Evolutionary conservation across 176 grass and related monocot species (phyloP), one percentile per base, ranked within the genome.

Genomic region (Lolium perenne): DNA sequence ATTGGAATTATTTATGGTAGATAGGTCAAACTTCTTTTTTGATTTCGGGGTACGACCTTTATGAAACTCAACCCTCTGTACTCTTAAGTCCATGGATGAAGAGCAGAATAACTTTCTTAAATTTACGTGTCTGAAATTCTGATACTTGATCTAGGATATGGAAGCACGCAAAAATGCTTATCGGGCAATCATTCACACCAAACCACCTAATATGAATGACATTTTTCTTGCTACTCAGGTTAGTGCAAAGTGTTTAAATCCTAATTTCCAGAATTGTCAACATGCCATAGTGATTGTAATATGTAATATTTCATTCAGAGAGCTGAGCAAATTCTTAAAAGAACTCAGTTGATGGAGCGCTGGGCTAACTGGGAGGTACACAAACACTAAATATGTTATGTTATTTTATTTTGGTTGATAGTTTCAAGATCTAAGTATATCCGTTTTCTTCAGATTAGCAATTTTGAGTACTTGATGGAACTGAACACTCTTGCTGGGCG

Each of bases 401-500:
- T 5, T 69, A 14, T n/a, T 70, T 55, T 70, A 81, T 71, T 80
- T 88, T 78, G 59, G 43, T 84, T 88, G 22, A 41, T 86, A 45
- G 45, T 53, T 71, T 86, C 81, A 21, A 61, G 61, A 61, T 89
- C 57, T 79, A 75, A 92, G 5, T 32, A 61, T 61, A 45, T 79
- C 66, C 22, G 10, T 9, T 81, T 82, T 72, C 18, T 95, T 77
- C 91, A 98, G 97, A 95, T 98, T 82, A 96, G 88, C 86, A 98
- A 96, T 89, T 98, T 98, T 94, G 94, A 98, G 59, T 98, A 98
- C 91, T 87, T 98, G 67, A 98, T 98, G 97, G 97, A 98, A 89
- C 88, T 98, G 46, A 98, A 96, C 75, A 98, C 97, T 26, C 80
- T 98, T 69, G 83, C 95, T 95, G 95, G 95, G 4, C 95, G 95